Percentiles rank a stretch among this genome's conserved stretches.
phyloP scores from a whole-genome alignment of 2,329 filamentous ascomycete genomes.

The Colletotrichum plurivorum region DNA sequence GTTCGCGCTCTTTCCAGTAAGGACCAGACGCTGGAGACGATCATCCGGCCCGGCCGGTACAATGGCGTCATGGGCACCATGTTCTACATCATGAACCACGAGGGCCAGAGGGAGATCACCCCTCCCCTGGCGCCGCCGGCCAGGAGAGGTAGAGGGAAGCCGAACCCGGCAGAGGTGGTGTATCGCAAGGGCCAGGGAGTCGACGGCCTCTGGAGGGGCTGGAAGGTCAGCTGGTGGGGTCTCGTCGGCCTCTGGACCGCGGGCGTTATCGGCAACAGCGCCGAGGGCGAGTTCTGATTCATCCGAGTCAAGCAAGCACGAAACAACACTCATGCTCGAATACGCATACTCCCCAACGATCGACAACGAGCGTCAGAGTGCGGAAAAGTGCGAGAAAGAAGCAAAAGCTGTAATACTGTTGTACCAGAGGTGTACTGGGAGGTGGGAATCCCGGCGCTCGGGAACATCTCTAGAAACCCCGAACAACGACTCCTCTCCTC shows the following conservation, averaged over 20 bases:
- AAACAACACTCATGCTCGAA: constrained; percentile 3
- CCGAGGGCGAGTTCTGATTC: constrained; percentile 71
- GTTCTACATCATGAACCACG: constrained; percentile 87
- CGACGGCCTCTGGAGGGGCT: constrained; percentile 79
- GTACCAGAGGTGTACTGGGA: constrained; percentile 37
- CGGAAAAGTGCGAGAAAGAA: neutral
- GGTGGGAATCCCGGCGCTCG: constrained; percentile 13
- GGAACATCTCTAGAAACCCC: constrained; percentile 12
- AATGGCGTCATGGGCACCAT: constrained; percentile 92
- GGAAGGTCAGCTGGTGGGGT: constrained; percentile 85
- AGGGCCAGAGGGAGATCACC: constrained; percentile 74
- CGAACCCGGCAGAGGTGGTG: constrained; percentile 57
- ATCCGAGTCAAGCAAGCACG: constrained; percentile 32
- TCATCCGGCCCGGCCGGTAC: constrained; percentile 86
- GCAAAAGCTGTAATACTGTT: constrained; percentile 24
- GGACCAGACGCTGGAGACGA: constrained; percentile 72
- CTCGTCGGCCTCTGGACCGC: constrained; percentile 82
- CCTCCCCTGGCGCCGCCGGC: constrained; percentile 47
- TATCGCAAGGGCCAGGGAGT: constrained; percentile 76
- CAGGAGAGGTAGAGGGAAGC: constrained; percentile 50
- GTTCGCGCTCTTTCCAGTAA: constrained; percentile 61
- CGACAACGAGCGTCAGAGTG: constrained; percentile 4
- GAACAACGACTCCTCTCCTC: constrained; percentile 48
- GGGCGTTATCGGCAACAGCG: constrained; percentile 72
- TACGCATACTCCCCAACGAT: neutral